A percentile compares a stretch with the other conserved stretches of the same genome.
Evolutionary conservation across 2,329 filamentous ascomycete species (phyloP).

Genomic region (Trichoderma brevicompactum): DNA sequence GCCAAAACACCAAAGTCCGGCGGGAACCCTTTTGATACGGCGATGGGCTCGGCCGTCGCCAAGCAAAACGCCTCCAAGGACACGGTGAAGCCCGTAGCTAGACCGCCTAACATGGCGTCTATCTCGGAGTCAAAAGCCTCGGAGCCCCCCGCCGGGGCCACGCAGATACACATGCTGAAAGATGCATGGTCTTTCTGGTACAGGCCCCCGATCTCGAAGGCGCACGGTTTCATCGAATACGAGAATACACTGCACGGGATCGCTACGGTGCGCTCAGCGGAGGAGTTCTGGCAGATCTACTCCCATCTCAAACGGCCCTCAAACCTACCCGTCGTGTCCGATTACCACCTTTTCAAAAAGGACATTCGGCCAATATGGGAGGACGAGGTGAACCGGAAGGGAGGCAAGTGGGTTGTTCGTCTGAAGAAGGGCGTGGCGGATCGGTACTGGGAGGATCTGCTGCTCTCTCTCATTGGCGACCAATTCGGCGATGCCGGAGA

Average conservation of each 20-base stretch:
- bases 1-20: slow-evolving; percentile 86
- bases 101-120: slow-evolving; percentile 48
- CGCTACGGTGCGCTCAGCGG: slow-evolving; percentile 77
- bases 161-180: slow-evolving; percentile 65
- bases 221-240: slow-evolving; percentile 84
- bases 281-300: slow-evolving; percentile 92
- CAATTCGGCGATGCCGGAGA: slow-evolving; percentile 92
- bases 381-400: slow-evolving; percentile 93
- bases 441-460: slow-evolving; percentile 93
- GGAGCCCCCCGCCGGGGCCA: slow-evolving; percentile 44
- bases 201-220: slow-evolving; percentile 93
- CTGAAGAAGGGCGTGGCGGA: slow-evolving; percentile 97
- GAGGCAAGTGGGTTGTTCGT: slow-evolving; percentile 96
- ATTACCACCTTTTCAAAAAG: slow-evolving; percentile 98
- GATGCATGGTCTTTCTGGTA: slow-evolving; percentile 98
- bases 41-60: slow-evolving; percentile 54
- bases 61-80: slow-evolving; percentile 43
- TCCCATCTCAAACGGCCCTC: slow-evolving; percentile 89
- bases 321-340: slow-evolving; percentile 83
- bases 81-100: slow-evolving; percentile 37
- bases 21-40: slow-evolving; percentile 78
- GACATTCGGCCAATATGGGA: slow-evolving; percentile 98
- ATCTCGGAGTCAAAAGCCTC: slow-evolving; percentile 49
- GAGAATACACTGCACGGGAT: slow-evolving; percentile 93
- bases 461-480: slow-evolving; percentile 89